Percentiles rank a stretch among this genome's conserved stretches.
Evolutionary conservation across 768 basidiomycete genomes (phyloP).

Genomic region (Leccinellum luteum): DNA sequence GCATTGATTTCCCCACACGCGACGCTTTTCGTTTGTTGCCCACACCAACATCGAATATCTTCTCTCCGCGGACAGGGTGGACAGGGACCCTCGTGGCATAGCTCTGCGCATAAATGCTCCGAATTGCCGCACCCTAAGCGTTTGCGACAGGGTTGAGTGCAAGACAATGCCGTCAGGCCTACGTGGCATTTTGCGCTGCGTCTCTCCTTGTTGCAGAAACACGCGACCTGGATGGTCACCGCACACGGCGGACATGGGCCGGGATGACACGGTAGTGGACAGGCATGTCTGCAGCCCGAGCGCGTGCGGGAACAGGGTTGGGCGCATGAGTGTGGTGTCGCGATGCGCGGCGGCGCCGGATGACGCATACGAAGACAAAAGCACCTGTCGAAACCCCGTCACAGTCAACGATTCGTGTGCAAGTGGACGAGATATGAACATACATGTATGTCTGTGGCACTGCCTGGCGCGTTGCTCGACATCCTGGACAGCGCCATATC

Average conservation of each 20-base stretch:
- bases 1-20: conserved; percentile 64
- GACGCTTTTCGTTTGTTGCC: conserved; percentile 55
- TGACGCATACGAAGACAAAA: conserved; percentile 78
- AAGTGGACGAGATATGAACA: not conserved
- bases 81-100: conserved; percentile 82
- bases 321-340: conserved; percentile 77
- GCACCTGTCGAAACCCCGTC: conserved; percentile 48
- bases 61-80: conserved; percentile 57
- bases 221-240: conserved; percentile 70
- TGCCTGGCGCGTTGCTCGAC: conserved; percentile 72
- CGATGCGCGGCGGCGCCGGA: conserved; percentile 65
- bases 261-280: conserved; percentile 85
- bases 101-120: conserved; percentile 61
- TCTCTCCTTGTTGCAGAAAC: conserved; percentile 70
- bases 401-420: not conserved
- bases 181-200: conserved; percentile 41
- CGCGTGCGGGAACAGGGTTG: conserved; percentile 63
- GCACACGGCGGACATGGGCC: conserved; percentile 96
- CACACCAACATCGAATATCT: conserved; percentile 74
- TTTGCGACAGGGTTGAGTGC: conserved; percentile 38
- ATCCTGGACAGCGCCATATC: conserved; percentile 94
- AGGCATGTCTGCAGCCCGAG: conserved; percentile 70
- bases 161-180: conserved; percentile 40
- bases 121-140: conserved; percentile 60
- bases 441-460: conserved; percentile 69